phyloP scores from a whole-genome alignment of 192 early-diverging fungal species.

The Linnemannia hyalina region DNA sequence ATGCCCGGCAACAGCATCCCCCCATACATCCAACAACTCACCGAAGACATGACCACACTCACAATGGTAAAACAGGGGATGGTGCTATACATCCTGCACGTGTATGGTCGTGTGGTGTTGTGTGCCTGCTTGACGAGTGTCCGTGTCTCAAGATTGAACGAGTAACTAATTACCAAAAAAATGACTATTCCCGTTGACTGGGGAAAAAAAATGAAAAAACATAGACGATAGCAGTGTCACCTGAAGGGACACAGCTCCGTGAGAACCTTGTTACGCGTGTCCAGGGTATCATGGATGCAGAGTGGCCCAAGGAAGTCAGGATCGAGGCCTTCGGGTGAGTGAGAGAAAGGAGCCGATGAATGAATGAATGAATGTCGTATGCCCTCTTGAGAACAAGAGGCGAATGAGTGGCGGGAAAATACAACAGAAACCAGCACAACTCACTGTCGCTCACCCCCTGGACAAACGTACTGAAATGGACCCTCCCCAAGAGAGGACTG shows the following conservation, averaged over 20 bases:
- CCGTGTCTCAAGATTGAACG: neutral
- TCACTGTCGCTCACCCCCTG: neutral
- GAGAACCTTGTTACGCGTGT: constrained; percentile 45
- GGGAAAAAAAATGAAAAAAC: no score
- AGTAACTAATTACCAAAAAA: neutral
- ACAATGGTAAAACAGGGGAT: constrained; percentile 26
- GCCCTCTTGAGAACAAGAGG: neutral
- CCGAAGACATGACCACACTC: constrained; percentile 37
- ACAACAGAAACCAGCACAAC: no score
- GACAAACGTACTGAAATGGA: neutral
- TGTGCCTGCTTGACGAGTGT: neutral
- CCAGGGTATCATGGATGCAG: constrained; percentile 50
- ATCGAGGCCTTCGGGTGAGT: constrained; percentile 49
- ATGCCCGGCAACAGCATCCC: constrained; percentile 4
- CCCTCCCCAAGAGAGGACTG: constrained; percentile 2
- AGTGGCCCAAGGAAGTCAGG: constrained; percentile 54
- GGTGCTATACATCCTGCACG: no score
- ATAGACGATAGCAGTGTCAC: constrained; percentile 31
- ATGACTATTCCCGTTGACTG: neutral
- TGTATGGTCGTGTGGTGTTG: neutral
- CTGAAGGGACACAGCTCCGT: constrained; percentile 42
- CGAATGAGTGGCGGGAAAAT: no score
- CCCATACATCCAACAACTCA: constrained; percentile 29
- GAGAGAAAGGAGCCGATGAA: neutral
- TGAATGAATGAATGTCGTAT: neutral